Conservation (phyloP, 805 yeast species). For the Kodamaea jinghongensis region DNA sequence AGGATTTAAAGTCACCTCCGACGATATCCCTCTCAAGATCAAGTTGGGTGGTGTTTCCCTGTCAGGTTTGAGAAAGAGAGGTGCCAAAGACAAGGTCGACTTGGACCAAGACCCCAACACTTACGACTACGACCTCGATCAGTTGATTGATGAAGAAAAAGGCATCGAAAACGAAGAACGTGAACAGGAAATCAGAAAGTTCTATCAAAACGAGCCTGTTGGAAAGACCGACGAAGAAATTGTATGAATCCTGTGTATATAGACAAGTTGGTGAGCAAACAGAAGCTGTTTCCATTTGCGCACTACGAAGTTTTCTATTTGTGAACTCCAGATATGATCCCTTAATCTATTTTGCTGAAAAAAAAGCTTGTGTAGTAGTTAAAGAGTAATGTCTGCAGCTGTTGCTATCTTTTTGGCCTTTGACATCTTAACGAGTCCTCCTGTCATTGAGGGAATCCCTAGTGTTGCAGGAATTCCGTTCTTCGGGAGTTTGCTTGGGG, state of each 20-base stretch:
- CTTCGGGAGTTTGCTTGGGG: slow-evolving; percentile 49
- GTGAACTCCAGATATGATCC: neutral
- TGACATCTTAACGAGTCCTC: slow-evolving; percentile 20
- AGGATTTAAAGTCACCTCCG: slow-evolving; percentile 30
- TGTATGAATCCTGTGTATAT: slow-evolving; percentile 14
- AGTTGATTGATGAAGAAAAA: slow-evolving; percentile 37
- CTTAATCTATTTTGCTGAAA: too few relatives aligned
- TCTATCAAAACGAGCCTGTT: slow-evolving; percentile 18
- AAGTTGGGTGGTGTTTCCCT: slow-evolving; percentile 6
- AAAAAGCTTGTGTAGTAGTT: too few relatives aligned
- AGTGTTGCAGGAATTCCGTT: slow-evolving; percentile 48
- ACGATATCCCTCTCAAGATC: slow-evolving; percentile 34
- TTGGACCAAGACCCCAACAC: slow-evolving; percentile 38
- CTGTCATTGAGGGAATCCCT: slow-evolving; percentile 37
- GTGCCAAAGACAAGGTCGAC: slow-evolving; percentile 33
- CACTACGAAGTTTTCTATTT: neutral
- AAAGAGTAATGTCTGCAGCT: too few relatives aligned
- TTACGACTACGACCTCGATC: slow-evolving; percentile 45
- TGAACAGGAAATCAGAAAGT: slow-evolving; percentile 12
- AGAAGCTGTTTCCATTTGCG: too few relatives aligned
- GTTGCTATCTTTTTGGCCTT: neutral
- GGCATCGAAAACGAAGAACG: slow-evolving; percentile 20
- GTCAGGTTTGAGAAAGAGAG: slow-evolving; percentile 17
- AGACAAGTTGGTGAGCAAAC: too few relatives aligned
- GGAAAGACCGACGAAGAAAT: slow-evolving; percentile 26